Evolutionary conservation across 2,329 filamentous ascomycete species (phyloP).

Genomic region (Fragosphaeria purpurea): DNA sequence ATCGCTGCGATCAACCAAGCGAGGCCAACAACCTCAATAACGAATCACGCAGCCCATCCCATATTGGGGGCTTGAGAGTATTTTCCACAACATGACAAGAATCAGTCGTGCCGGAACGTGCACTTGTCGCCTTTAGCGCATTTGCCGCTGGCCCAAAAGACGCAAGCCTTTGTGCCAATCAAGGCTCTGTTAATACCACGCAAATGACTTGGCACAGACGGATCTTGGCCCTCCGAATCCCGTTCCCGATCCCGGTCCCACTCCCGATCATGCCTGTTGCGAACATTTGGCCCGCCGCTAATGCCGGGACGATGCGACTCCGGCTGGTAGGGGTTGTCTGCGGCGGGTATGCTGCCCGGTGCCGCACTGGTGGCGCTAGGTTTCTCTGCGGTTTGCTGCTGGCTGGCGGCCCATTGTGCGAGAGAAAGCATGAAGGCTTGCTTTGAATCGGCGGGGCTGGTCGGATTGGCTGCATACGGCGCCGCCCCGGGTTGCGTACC

Average conservation of each 20-base stretch:
- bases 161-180: constrained; percentile 58
- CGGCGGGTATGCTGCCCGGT: too few relatives aligned
- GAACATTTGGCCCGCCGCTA: constrained; percentile 8
- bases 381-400: constrained; percentile 2
- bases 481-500: background rate
- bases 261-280: constrained; percentile 18
- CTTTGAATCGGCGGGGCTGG: background rate
- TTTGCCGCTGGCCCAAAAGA: constrained; percentile 60
- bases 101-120: constrained; percentile 58
- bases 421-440: constrained; percentile 10
- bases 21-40: too few relatives aligned
- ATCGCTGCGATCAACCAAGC: too few relatives aligned
- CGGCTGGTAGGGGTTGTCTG: background rate
- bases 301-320: constrained; percentile 7
- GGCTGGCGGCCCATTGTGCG: constrained; percentile 8
- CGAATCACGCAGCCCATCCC: too few relatives aligned
- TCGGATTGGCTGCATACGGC: background rate
- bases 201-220: constrained; percentile 22
- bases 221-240: constrained; percentile 24
- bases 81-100: too few relatives aligned
- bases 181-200: constrained; percentile 44
- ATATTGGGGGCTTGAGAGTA: too few relatives aligned
- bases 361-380: background rate
- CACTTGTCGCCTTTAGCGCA: constrained; percentile 65
- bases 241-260: constrained; percentile 21